Percentiles rank a stretch among this genome's conserved stretches.
phyloP scores from a whole-genome alignment of 179 eudicot genomes.

The Nepenthes alata region DNA sequence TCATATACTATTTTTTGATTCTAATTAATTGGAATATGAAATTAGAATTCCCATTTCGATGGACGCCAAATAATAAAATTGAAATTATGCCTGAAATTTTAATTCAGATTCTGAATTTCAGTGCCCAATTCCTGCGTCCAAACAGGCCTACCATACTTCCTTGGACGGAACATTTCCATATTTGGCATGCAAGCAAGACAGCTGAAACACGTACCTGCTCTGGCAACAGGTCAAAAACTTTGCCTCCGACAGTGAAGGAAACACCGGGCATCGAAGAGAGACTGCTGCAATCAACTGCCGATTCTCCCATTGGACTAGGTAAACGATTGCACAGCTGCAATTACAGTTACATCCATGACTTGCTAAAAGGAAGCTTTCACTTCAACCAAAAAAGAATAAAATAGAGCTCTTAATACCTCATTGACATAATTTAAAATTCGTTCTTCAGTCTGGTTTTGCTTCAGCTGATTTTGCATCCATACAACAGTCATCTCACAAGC shows the following conservation, averaged over 20 bases:
- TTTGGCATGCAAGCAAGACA: too few relatives aligned
- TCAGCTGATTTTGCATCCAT: constrained; percentile 76
- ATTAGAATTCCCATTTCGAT: too few relatives aligned
- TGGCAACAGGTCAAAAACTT: constrained; percentile 52
- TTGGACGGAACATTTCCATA: too few relatives aligned
- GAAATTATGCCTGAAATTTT: too few relatives aligned
- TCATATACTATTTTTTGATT: too few relatives aligned
- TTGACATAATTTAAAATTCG: constrained; percentile 59
- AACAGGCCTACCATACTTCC: too few relatives aligned
- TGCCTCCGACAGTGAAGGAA: constrained; percentile 71
- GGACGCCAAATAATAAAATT: too few relatives aligned
- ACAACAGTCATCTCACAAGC: constrained; percentile 79
- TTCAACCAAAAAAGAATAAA: not conserved
- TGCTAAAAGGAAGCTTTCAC: not conserved
- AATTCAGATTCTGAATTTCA: too few relatives aligned
- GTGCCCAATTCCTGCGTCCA: too few relatives aligned
- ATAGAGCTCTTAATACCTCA: constrained; percentile 25
- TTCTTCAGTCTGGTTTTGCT: constrained; percentile 50
- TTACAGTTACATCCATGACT: constrained; percentile 2
- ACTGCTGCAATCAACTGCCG: constrained; percentile 56
- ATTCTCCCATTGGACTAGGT: constrained; percentile 85
- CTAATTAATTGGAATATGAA: too few relatives aligned
- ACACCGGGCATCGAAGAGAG: constrained; percentile 45
- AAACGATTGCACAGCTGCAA: constrained; percentile 68
- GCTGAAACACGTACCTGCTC: constrained; percentile 36